These are phyloP conservation scores for Diaporthe nobilis DNA, from an alignment of 2,329 filamentous ascomycete genomes.

Conservation along the genomic window DNA sequence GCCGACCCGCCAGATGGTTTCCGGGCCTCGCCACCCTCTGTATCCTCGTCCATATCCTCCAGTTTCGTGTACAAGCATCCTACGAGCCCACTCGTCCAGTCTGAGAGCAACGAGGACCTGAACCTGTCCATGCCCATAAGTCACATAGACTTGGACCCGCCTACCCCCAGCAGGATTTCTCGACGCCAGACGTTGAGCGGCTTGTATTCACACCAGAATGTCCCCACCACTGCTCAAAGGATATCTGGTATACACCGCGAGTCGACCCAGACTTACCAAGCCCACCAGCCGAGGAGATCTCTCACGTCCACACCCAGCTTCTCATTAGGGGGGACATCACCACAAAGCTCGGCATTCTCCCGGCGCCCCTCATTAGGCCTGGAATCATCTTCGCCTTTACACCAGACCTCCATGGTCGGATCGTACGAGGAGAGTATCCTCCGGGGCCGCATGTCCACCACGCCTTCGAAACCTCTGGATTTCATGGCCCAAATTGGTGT, in stretches of 20 bases:
- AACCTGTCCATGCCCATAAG: constrained; percentile 72
- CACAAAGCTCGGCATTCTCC: constrained; percentile 65
- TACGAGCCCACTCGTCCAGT: constrained; percentile 92
- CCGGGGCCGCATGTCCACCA: constrained; percentile 95
- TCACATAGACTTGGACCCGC: constrained; percentile 62
- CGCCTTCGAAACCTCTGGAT: constrained; percentile 90
- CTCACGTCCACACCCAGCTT: constrained; percentile 72
- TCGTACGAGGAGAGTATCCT: constrained; percentile 98
- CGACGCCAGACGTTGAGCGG: constrained; percentile 79
- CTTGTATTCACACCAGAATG: constrained; percentile 22
- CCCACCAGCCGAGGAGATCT: constrained; percentile 83
- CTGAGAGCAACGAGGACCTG: constrained; percentile 85
- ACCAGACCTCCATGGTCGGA: constrained; percentile 95
- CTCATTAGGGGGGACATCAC: constrained; percentile 57
- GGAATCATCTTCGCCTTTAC: constrained; percentile 79
- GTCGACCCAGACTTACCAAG: constrained; percentile 76
- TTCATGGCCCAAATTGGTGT: constrained; percentile 97
- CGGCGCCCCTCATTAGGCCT: constrained; percentile 80
- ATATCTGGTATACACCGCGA: constrained; percentile 69
- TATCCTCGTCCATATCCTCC: constrained; percentile 81
- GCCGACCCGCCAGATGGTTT: constrained; percentile 51
- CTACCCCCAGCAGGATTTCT: constrained; percentile 52
- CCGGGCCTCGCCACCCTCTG: constrained; percentile 67
- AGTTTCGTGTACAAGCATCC: constrained; percentile 89
- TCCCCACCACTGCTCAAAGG: constrained; percentile 44